A percentile compares a stretch with the other conserved stretches of the same genome.
phyloP scores from a whole-genome alignment of 2,329 filamentous ascomycete genomes.

The Plenodomus tracheiphilus region DNA sequence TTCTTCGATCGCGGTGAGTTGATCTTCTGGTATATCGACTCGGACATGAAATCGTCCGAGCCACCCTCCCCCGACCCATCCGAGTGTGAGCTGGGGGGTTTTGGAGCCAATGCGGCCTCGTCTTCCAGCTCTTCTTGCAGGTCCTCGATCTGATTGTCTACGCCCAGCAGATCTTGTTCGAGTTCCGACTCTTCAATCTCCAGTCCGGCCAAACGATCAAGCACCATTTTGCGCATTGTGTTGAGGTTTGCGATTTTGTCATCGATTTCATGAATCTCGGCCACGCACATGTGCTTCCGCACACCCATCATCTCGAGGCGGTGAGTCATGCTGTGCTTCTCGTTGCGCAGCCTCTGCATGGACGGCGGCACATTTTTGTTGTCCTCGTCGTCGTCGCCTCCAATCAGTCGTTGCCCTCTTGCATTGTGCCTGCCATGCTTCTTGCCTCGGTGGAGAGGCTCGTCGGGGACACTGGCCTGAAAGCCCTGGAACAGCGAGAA shows the following conservation, averaged over 20 bases:
- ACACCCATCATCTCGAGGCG: constrained; percentile 88
- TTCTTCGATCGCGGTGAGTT: constrained; percentile 59
- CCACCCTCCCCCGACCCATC: constrained; percentile 61
- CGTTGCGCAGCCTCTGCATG: constrained; percentile 74
- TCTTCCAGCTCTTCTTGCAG: constrained; percentile 62
- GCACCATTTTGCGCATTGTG: constrained; percentile 87
- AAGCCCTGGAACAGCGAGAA: constrained; percentile 98
- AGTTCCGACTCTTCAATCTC: constrained; percentile 90
- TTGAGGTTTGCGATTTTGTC: constrained; percentile 93
- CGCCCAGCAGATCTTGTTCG: constrained; percentile 75
- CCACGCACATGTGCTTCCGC: constrained; percentile 95
- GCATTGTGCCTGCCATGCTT: constrained; percentile 68
- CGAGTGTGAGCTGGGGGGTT: constrained; percentile 42
- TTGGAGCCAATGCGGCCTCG: constrained; percentile 50
- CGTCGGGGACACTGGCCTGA: constrained; percentile 82
- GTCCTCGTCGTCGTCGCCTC: constrained; percentile 58
- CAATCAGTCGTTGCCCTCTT: constrained; percentile 74
- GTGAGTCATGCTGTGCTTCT: constrained; percentile 78
- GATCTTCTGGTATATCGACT: constrained; percentile 94
- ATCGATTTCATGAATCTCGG: constrained; percentile 95
- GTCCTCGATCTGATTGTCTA: constrained; percentile 66
- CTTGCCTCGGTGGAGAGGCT: constrained; percentile 58
- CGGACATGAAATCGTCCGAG: constrained; percentile 80
- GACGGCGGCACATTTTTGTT: constrained; percentile 64
- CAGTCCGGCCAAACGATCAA: constrained; percentile 81